Evolutionary conservation across 106 monocot genomes (phyloP).

Genomic region (Triglochin maritima): DNA sequence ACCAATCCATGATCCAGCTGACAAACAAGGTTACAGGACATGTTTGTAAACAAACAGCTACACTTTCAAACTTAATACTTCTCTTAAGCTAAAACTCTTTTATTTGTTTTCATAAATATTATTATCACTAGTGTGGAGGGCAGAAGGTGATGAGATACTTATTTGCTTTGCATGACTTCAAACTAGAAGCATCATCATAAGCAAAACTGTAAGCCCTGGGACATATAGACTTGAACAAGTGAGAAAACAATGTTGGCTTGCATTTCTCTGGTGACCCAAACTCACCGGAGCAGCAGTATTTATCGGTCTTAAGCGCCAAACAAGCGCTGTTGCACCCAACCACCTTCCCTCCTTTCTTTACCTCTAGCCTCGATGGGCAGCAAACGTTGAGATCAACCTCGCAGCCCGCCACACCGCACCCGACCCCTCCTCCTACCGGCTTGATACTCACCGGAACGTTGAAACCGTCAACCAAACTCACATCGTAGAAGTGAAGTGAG

Average conservation of each 20-base stretch:
- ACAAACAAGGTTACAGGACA: no score
- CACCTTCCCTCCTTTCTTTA: slow-evolving; percentile 26
- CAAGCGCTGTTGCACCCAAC: slow-evolving; percentile 60
- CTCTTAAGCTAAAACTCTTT: no score
- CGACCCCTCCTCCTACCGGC: slow-evolving; percentile 40
- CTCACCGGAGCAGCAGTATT: slow-evolving; percentile 44
- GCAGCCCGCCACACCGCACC: slow-evolving; percentile 54
- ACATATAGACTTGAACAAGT: slow-evolving; percentile 51
- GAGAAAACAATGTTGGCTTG: slow-evolving; percentile 44
- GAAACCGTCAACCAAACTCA: slow-evolving; percentile 71
- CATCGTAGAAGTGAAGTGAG: slow-evolving; percentile 60
- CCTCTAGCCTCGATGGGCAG: slow-evolving; percentile 51
- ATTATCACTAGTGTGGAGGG: slow-evolving; percentile 16
- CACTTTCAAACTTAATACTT: no score
- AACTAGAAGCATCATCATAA: slow-evolving; percentile 45
- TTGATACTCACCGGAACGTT: slow-evolving; percentile 42
- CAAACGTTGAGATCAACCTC: slow-evolving; percentile 52
- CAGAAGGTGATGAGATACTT: slow-evolving; percentile 75
- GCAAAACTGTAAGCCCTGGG: slow-evolving; percentile 50
- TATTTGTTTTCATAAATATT: no score
- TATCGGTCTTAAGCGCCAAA: slow-evolving; percentile 33
- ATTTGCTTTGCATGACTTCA: slow-evolving; percentile 38
- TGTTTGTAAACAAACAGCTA: no score
- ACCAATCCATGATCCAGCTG: no score
- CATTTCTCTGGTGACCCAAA: slow-evolving; percentile 29